Percentiles rank a stretch among this genome's conserved stretches.
Conservation (phyloP, 2,329 filamentous ascomycete genomes). For the Escovopsis sp. region DNA sequence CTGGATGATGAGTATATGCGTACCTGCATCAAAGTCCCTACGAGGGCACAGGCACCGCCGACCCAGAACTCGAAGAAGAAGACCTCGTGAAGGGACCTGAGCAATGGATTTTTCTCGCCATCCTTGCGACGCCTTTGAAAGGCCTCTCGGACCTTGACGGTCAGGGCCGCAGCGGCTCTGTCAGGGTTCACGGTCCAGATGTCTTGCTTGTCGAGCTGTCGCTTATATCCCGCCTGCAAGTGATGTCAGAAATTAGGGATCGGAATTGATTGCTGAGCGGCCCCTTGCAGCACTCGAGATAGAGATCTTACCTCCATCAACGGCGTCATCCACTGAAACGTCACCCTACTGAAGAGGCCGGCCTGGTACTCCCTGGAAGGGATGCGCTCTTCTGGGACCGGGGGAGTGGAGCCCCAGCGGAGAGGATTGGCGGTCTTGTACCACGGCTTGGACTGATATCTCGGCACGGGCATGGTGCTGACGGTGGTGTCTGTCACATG, state of each 20-base stretch:
- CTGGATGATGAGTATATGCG: too few species aligned
- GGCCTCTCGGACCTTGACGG: constrained; percentile 47
- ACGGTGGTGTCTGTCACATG: constrained; percentile 39
- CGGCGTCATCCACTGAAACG: constrained; percentile 82
- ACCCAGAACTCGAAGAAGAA: constrained; percentile 75
- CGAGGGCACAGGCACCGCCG: constrained; percentile 63
- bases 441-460: constrained; percentile 39
- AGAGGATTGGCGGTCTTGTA: constrained; percentile 47
- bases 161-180: constrained; percentile 56
- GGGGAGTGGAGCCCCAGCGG: constrained; percentile 41
- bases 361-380: constrained; percentile 59
- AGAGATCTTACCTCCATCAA: constrained; percentile 57
- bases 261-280: background rate
- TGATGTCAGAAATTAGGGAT: constrained; percentile 1
- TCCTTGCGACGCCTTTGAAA: constrained; percentile 54
- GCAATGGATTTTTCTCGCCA: constrained; percentile 57
- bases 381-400: constrained; percentile 36
- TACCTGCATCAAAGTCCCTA: constrained; percentile 53
- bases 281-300: background rate
- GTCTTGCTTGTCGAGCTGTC: constrained; percentile 69
- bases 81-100: constrained; percentile 74
- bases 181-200: constrained; percentile 81
- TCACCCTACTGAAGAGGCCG: constrained; percentile 56
- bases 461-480: constrained; percentile 22
- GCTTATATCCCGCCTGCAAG: constrained; percentile 62